A percentile compares a stretch with the other conserved stretches of the same genome.
Evolutionary conservation across 257 asterid genomes (phyloP).

Genomic region (Catharanthus roseus): DNA sequence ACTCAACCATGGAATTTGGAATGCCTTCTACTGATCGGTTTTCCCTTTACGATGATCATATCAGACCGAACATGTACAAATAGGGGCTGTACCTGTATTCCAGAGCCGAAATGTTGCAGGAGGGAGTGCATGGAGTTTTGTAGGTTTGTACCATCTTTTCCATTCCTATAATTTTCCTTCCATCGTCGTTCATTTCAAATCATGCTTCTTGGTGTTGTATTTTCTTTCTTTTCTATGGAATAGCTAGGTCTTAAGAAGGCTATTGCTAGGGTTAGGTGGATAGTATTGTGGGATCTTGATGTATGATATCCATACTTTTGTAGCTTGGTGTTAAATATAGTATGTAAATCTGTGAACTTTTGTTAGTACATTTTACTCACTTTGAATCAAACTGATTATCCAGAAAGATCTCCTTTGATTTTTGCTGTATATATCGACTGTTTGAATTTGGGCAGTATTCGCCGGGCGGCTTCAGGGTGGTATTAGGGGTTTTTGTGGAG

Average conservation of each 20-base stretch:
- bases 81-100: conserved; percentile 16
- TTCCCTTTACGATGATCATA: conserved; percentile 32
- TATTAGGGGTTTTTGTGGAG: too few relatives aligned
- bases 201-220: not conserved
- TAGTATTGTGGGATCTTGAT: not conserved
- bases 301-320: not conserved
- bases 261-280: not conserved
- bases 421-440: too few relatives aligned
- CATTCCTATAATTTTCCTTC: not conserved
- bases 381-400: not conserved
- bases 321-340: not conserved
- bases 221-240: not conserved
- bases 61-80: conserved; percentile 39
- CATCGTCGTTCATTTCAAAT: not conserved
- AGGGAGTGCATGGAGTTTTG: conserved; percentile 1
- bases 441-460: too few relatives aligned
- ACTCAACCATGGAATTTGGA: conserved; percentile 29
- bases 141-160: not conserved
- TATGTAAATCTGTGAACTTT: not conserved
- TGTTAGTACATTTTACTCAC: not conserved
- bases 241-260: too few relatives aligned
- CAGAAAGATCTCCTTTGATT: too few relatives aligned
- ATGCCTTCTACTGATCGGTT: conserved; percentile 39
- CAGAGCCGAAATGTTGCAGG: not conserved
- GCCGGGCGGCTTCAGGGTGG: too few relatives aligned